Evolutionary conservation across 139 green algal species (phyloP).

Genomic region (Auxenochlorella protothecoides): DNA sequence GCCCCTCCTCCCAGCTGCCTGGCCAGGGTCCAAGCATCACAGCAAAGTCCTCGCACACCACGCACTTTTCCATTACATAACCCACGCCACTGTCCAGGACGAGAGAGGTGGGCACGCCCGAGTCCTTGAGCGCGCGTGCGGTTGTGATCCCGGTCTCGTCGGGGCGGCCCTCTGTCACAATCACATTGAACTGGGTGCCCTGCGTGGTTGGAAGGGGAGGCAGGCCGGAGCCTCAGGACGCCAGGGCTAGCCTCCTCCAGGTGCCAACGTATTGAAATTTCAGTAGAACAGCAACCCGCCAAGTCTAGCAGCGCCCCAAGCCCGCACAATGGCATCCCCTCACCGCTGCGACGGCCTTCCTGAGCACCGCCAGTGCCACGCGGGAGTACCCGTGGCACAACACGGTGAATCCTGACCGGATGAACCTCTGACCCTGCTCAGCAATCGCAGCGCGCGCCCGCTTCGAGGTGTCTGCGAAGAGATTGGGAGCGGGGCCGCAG

Average conservation of each 20-base stretch:
- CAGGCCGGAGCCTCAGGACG: background rate
- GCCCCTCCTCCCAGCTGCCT: background rate
- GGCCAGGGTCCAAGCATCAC: background rate
- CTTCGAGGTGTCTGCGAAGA: slow-evolving; percentile 75
- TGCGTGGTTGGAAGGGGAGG: slow-evolving; percentile 15
- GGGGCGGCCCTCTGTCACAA: slow-evolving; percentile 78
- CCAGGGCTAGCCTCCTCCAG: background rate
- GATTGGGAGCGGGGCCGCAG: background rate
- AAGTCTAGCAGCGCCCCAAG: background rate
- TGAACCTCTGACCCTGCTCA: slow-evolving; percentile 76
- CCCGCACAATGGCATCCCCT: background rate
- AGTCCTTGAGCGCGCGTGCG: slow-evolving; percentile 53
- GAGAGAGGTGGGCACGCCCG: slow-evolving; percentile 66
- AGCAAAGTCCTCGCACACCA: background rate
- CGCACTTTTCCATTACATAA: slow-evolving; percentile 60
- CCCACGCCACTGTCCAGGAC: slow-evolving; percentile 77
- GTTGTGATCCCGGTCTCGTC: slow-evolving; percentile 71
- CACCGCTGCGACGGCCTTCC: slow-evolving; percentile 38
- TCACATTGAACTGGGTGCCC: slow-evolving; percentile 83
- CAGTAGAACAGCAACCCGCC: background rate
- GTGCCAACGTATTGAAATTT: background rate
- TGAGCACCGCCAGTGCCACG: slow-evolving; percentile 74
- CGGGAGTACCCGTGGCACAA: slow-evolving; percentile 84
- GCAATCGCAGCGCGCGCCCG: slow-evolving; percentile 74
- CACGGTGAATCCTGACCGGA: slow-evolving; percentile 57